Conservation (phyloP, 805 yeast genomes). For the Sugiyamaella smithiae region DNA sequence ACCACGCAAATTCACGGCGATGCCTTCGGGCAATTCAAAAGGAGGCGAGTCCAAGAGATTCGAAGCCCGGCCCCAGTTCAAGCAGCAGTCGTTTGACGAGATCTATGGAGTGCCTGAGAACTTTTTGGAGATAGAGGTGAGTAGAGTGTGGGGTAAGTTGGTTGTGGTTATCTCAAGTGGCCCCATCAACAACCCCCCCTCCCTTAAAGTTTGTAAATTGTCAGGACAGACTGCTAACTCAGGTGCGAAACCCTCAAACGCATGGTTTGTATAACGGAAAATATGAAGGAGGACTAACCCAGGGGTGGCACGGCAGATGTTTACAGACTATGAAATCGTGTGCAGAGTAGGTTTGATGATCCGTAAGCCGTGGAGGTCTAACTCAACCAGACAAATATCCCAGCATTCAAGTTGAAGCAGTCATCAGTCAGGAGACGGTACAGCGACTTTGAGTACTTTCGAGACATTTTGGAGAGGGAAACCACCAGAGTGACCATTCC, state of each 20-base stretch:
- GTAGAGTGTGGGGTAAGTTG: too few relatives aligned
- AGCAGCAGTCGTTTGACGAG: conserved; percentile 69
- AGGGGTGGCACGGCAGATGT: conserved; percentile 56
- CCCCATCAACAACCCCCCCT: too few relatives aligned
- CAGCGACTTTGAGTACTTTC: conserved; percentile 82
- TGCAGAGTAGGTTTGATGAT: conserved; percentile 50
- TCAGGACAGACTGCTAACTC: conserved; percentile 3
- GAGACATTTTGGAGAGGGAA: conserved; percentile 71
- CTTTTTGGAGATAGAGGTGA: conserved; percentile 85
- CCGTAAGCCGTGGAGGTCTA: not conserved
- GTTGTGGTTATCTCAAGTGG: too few relatives aligned
- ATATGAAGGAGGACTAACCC: conserved; percentile 6
- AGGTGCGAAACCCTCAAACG: conserved; percentile 69
- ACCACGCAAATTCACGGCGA: conserved; percentile 31
- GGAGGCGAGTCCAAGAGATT: conserved; percentile 26
- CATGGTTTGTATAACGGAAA: conserved; percentile 40
- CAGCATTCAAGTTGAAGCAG: conserved; percentile 65
- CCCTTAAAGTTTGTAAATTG: too few relatives aligned
- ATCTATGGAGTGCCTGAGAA: conserved; percentile 93
- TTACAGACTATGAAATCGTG: conserved; percentile 86
- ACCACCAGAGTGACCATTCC: conserved; percentile 80
- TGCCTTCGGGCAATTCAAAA: conserved; percentile 25
- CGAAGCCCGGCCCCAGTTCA: conserved; percentile 40
- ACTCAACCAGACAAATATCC: conserved; percentile 69
- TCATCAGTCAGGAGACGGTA: conserved; percentile 80